These are phyloP conservation scores for Calycina herbarum DNA, from an alignment of 2,329 filamentous ascomycete species.

Conservation along the genomic window DNA sequence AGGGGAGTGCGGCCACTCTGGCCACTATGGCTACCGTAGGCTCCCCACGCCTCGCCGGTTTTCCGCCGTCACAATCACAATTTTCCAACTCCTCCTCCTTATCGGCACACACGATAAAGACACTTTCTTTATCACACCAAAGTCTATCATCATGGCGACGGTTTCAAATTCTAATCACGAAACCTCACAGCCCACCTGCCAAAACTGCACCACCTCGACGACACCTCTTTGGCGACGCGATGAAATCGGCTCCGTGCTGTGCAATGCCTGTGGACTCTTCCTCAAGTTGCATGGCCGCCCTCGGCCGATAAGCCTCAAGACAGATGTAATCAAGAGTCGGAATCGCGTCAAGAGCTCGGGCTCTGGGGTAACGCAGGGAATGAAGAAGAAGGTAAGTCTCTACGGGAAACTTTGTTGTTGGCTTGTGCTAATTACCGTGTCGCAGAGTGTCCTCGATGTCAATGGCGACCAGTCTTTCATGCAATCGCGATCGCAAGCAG, in stretches of 20 bases:
- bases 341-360: slow-evolving; percentile 91
- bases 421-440: slow-evolving; percentile 27
- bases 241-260: slow-evolving; percentile 91
- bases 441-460: slow-evolving; percentile 43
- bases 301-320: slow-evolving; percentile 94
- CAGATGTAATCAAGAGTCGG: slow-evolving; percentile 98
- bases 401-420: background rate
- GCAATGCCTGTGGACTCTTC: slow-evolving; percentile 97
- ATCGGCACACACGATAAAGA: slow-evolving; percentile 22
- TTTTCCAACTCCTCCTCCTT: slow-evolving; percentile 12
- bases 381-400: slow-evolving; percentile 74
- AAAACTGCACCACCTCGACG: slow-evolving; percentile 94
- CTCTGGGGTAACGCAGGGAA: slow-evolving; percentile 60
- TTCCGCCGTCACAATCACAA: background rate
- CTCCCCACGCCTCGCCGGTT: too few species aligned
- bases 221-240: slow-evolving; percentile 97
- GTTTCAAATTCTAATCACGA: slow-evolving; percentile 48
- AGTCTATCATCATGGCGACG: slow-evolving; percentile 49
- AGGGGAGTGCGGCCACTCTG: background rate
- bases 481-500: slow-evolving; percentile 54
- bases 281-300: slow-evolving; percentile 93
- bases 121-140: slow-evolving; percentile 12
- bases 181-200: slow-evolving; percentile 84
- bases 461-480: slow-evolving; percentile 54
- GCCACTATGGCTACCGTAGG: too few species aligned